Conservation (phyloP, 257 asterid genomes). For the Gynochthodes officinalis region DNA sequence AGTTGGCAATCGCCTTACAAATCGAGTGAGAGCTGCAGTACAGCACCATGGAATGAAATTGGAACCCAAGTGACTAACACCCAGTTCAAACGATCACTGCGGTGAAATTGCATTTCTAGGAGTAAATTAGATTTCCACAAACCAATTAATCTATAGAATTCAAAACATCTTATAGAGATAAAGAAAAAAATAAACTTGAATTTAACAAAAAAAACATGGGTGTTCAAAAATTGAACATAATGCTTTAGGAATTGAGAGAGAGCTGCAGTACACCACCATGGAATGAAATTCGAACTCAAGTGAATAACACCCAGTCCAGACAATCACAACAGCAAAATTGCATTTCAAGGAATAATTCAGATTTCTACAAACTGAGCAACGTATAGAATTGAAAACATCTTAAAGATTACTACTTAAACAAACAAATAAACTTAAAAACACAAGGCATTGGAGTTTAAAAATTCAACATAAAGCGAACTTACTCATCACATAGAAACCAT, state of each 20-base stretch:
- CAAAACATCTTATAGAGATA: too few species aligned
- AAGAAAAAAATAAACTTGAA: too few species aligned
- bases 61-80: not conserved
- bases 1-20: conserved; percentile 33
- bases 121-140: not conserved
- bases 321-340: not conserved
- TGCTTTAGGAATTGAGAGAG: conserved; percentile 42
- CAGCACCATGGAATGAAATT: conserved; percentile 43
- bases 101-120: not conserved
- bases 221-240: too few species aligned
- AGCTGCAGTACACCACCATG: conserved; percentile 55
- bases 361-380: not conserved
- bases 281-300: not conserved
- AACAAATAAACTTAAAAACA: too few species aligned
- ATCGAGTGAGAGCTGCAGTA: conserved; percentile 41
- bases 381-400: not conserved
- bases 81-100: conserved; percentile 4
- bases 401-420: not conserved
- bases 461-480: not conserved
- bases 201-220: too few species aligned
- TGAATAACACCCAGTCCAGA: not conserved
- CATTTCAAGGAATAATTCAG: not conserved
- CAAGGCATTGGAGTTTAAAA: not conserved
- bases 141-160: not conserved
- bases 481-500: not conserved